Percentiles rank a stretch among this genome's conserved stretches.
Conservation (phyloP, 352 stramenopile species). For the Aphanomyces astaci region DNA sequence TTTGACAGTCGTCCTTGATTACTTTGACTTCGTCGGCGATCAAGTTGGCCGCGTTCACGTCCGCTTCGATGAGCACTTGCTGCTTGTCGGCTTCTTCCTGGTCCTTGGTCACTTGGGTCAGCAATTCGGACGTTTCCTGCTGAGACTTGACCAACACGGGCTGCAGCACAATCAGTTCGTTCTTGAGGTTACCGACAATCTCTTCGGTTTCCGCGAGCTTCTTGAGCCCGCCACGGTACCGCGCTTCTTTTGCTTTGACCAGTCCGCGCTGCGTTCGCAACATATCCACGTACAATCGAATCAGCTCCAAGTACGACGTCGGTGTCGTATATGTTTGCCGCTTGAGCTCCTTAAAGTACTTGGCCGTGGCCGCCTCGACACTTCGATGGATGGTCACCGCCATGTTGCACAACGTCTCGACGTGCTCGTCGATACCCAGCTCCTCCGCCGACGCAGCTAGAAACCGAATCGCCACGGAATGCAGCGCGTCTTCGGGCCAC, state of each 20-base stretch:
- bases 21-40: constrained; percentile 87
- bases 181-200: constrained; percentile 88
- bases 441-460: constrained; percentile 77
- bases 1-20: constrained; percentile 92
- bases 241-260: constrained; percentile 73
- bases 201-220: constrained; percentile 91
- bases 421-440: constrained; percentile 79
- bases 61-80: constrained; percentile 84
- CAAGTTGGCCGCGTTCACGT: constrained; percentile 86
- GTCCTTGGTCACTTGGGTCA: constrained; percentile 86
- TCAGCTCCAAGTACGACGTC: constrained; percentile 93
- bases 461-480: constrained; percentile 86
- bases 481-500: constrained; percentile 91
- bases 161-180: constrained; percentile 86
- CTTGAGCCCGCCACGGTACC: constrained; percentile 79
- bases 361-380: constrained; percentile 78
- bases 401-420: constrained; percentile 88
- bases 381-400: constrained; percentile 90
- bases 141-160: constrained; percentile 85
- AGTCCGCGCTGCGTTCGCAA: constrained; percentile 76
- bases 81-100: constrained; percentile 88
- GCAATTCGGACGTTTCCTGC: constrained; percentile 75
- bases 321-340: constrained; percentile 93
- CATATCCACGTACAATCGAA: constrained; percentile 90
- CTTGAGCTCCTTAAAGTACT: constrained; percentile 77